phyloP scores from a whole-genome alignment of 129 eudicot species.

The Ambrosia trifida region DNA sequence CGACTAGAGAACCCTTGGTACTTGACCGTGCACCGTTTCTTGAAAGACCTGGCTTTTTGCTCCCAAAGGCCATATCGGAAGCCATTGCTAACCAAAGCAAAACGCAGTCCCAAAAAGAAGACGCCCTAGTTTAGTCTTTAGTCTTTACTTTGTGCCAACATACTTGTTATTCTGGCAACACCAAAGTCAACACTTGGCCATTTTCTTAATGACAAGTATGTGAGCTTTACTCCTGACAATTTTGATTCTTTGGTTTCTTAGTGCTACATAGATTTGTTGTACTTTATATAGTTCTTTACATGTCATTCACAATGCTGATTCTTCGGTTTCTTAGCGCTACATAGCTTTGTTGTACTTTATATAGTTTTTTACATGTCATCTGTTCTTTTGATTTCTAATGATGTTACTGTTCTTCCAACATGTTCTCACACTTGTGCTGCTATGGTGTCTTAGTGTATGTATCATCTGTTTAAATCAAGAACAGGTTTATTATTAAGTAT shows the following conservation, averaged over 20 bases:
- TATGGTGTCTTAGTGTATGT: neutral
- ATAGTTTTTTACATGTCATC: slow-evolving; percentile 11
- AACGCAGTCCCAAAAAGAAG: slow-evolving; percentile 50
- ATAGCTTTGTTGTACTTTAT: slow-evolving; percentile 18
- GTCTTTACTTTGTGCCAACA: slow-evolving; percentile 5
- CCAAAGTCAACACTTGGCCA: slow-evolving; percentile 17
- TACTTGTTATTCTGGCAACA: slow-evolving; percentile 28
- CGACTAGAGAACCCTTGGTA: slow-evolving; percentile 89
- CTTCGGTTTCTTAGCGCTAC: neutral
- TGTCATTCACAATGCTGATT: neutral
- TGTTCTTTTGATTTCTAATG: neutral
- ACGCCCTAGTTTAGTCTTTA: slow-evolving; percentile 14
- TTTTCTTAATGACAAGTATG: slow-evolving; percentile 17
- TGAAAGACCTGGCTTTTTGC: slow-evolving; percentile 94
- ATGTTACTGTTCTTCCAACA: neutral
- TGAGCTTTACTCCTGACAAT: slow-evolving; percentile 1
- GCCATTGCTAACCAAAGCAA: slow-evolving; percentile 62
- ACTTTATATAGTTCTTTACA: slow-evolving; percentile 9
- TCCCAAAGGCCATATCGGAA: slow-evolving; percentile 92
- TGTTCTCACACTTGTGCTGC: neutral
- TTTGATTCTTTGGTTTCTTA: slow-evolving; percentile 4
- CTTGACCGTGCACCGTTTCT: slow-evolving; percentile 79
- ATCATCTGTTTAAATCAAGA: no score
- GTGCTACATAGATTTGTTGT: slow-evolving; percentile 20
- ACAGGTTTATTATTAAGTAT: no score